Percentiles rank a stretch among this genome's conserved stretches.
phyloP scores from a whole-genome alignment of 2,329 filamentous ascomycete species.

The Calycina herbarum region DNA sequence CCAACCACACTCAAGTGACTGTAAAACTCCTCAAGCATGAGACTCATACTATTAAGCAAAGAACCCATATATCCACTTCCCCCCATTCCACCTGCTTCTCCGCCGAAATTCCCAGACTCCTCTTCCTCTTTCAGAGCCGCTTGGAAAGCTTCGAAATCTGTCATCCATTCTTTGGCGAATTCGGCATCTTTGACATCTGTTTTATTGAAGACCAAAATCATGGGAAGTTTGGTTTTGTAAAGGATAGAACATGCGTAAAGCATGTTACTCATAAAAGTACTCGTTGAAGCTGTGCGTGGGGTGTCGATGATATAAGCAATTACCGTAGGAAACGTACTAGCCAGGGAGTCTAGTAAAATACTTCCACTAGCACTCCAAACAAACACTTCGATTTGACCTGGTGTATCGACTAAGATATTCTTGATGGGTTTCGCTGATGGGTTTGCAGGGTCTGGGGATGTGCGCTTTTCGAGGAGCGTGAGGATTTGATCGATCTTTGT shows the following conservation, averaged over 20 bases:
- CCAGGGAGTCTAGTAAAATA: slow-evolving; percentile 89
- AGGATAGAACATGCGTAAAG: slow-evolving; percentile 97
- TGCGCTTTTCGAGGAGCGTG: slow-evolving; percentile 83
- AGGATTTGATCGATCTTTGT: slow-evolving; percentile 98
- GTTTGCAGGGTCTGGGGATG: slow-evolving; percentile 60
- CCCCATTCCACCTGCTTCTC: slow-evolving; percentile 65
- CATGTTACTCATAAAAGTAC: slow-evolving; percentile 99
- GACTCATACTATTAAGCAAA: slow-evolving; percentile 93
- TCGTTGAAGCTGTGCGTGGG: slow-evolving; percentile 86
- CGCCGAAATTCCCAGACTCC: slow-evolving; percentile 72
- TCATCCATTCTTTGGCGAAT: slow-evolving; percentile 99
- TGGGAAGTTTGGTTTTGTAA: slow-evolving; percentile 97
- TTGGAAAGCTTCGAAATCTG: slow-evolving; percentile 95
- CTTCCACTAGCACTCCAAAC: slow-evolving; percentile 96
- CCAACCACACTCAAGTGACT: slow-evolving; percentile 89
- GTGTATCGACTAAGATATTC: slow-evolving; percentile 91
- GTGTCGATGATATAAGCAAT: slow-evolving; percentile 98
- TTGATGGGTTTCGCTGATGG: slow-evolving; percentile 66
- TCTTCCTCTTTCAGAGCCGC: slow-evolving; percentile 80
- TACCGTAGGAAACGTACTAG: slow-evolving; percentile 92
- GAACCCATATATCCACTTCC: slow-evolving; percentile 97
- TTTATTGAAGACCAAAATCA: slow-evolving; percentile 99
- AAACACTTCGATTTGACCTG: slow-evolving; percentile 97
- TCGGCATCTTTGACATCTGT: slow-evolving; percentile 89
- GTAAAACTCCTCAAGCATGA: slow-evolving; percentile 98